Base-by-base conservation (phyloP, 768 basidiomycete genomes). In the Termitomyces sp. region DNA sequence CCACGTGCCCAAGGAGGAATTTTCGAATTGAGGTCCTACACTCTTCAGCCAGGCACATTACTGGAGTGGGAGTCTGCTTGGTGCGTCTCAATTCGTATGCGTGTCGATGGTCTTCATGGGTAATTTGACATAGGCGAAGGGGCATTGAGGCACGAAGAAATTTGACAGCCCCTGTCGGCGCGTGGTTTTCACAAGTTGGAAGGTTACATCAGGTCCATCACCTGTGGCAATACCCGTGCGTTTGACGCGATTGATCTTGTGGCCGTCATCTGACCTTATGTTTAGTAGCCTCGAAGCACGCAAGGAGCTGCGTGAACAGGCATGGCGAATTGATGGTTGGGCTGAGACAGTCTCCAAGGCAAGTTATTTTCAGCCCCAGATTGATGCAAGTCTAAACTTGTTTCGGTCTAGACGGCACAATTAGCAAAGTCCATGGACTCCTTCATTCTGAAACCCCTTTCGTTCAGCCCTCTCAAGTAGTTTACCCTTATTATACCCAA, bases 261-360 rank as follows among this genome's bases (percentile, higher is more conserved):
- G 53, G 51, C 57, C 57, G 50, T 20, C 46, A 56, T 56, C 58
- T 61, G 56, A 56, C 33, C 51, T 48, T 50, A 7, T 53, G 47
- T 51, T 52, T 60, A 90, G 90, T 56, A 83, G 83, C 65, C 78
- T 97, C 56, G 85, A 92, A 61, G 81, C 80, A 8, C 80, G 96
- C 59, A 96, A 94, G 72, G 85, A 90, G 63, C 85, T 78, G 44
- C 81, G 96, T 43, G 91, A 96, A 71, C 83, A 87, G 69, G 94
- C 94, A 24, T 99, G 96, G 96, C 83, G 91, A 66, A 80, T 93
- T 63, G 92, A 95, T 60, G 94, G 93, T 5, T 99, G 96, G 96
- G 89, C 90, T 45, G 91, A 92, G 71, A 96, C 94, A 0, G 94
- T 96, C 35, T 86, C 87, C 60, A 93, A 95, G 86, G 94, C 86